Percentiles rank a stretch among this genome's conserved stretches.
These are phyloP conservation scores for Citrus reticulata DNA, from an alignment of 345 rosid genomes.

Conservation along the genomic window DNA sequence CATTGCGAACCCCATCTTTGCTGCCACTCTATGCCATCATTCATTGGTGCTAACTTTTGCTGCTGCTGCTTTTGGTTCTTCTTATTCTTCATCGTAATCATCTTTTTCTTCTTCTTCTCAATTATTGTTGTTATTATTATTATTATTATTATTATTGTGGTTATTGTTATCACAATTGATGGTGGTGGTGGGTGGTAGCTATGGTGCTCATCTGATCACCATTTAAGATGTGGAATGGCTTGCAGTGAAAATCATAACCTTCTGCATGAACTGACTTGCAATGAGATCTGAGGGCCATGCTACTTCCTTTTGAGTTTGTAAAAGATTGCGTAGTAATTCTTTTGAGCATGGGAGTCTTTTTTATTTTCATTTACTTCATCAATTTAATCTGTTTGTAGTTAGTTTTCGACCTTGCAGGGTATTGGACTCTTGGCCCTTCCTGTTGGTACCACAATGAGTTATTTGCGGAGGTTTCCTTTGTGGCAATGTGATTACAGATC, in stretches of 20 bases:
- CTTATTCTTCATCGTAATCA: background rate
- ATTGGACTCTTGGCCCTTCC: background rate
- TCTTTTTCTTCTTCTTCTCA: background rate
- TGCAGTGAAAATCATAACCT: slow-evolving; percentile 9
- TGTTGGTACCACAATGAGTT: too few relatives aligned
- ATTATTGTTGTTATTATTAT: background rate
- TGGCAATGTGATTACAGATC: too few relatives aligned
- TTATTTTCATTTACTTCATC: background rate
- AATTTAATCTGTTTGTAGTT: too few relatives aligned
- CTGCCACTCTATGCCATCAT: background rate
- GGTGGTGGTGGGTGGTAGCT: background rate
- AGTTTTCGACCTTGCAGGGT: background rate
- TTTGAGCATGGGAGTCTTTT: background rate
- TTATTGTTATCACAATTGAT: background rate
- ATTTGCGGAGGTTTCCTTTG: too few relatives aligned
- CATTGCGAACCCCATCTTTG: slow-evolving; percentile 13
- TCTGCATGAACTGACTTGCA: background rate
- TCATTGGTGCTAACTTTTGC: background rate
- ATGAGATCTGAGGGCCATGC: slow-evolving; percentile 16
- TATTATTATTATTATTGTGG: background rate
- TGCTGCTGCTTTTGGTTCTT: background rate
- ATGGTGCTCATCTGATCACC: background rate
- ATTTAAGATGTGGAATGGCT: slow-evolving; percentile 13
- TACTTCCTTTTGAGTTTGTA: background rate
- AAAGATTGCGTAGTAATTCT: background rate